Base-by-base conservation (phyloP, 2,329 filamentous ascomycete species). In the Neobulgaria alba region DNA sequence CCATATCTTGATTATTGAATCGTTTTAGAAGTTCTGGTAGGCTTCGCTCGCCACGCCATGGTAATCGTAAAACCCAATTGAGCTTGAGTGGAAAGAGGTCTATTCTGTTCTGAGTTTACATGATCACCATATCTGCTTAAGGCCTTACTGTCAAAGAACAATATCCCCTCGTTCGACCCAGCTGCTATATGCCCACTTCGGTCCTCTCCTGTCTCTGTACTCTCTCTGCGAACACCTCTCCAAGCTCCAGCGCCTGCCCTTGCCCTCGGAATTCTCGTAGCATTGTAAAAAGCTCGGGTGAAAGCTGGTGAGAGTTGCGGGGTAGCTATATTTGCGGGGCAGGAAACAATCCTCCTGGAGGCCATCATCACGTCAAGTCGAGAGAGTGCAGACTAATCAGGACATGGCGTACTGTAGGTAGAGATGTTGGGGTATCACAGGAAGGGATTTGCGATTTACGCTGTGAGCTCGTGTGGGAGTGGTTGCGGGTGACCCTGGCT, bases 121-220 rank as follows among this genome's bases (percentile, higher is more conserved):
- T 32, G 10, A 15, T 21, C 5, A 12, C 5, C 16, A 5, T 8
- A 3, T 35, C 7, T 5, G 19, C 5, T 3, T 5, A 35, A 20
- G 4, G n/a, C 57, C 77, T 59, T 64, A 89, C 85, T 94, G 59
- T 94, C 88, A 56, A 96, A 81, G 66, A 93, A 98, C 5, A 95
- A 63, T 33, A 96, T 79, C 0, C 82, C 81, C 65, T 96, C 86
- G 52, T 89, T 83, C 1, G 80, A 66, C 2, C 69, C 72, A 9
- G 84, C 73, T n/a, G 73, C 68, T 51, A 96, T 95, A 55, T 95
- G 88, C 0, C 92, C 90, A 8, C 77, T 77, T 48, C 83, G 78
- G 53, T 83, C 72, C 50, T 77, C 75, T 38, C 73, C 76, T 9
- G 70, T 62, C 41, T 63, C 57, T 16, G 65, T 64, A 18, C 64